Evolutionary conservation across 768 basidiomycete genomes (phyloP).

Genomic region (Lactarius sp.): DNA sequence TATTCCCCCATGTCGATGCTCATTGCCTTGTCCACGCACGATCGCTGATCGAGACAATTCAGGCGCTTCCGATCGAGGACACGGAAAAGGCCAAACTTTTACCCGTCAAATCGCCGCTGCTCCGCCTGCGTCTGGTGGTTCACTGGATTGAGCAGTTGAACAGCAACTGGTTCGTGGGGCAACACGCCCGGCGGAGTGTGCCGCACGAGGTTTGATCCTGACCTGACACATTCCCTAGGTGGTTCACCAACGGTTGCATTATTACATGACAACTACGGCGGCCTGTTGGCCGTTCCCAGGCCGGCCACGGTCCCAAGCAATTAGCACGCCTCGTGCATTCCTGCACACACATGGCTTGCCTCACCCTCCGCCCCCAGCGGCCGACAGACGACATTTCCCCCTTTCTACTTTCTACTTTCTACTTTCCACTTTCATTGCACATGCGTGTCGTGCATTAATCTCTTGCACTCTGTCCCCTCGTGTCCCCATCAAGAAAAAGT

Average conservation of each 20-base stretch:
- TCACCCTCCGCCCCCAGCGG: not conserved
- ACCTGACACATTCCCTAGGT: constrained; percentile 42
- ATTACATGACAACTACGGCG: constrained; percentile 37
- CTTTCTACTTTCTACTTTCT: not conserved
- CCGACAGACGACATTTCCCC: not conserved
- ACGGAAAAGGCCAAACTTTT: constrained; percentile 83
- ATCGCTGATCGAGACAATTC: constrained; percentile 8
- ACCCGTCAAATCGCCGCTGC: constrained; percentile 69
- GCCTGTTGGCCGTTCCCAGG: not conserved
- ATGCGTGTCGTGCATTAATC: not conserved
- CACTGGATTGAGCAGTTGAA: constrained; percentile 89
- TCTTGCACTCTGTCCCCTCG: not conserved
- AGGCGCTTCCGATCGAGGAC: constrained; percentile 85
- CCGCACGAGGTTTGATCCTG: not conserved
- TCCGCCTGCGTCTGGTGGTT: constrained; percentile 79
- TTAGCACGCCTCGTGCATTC: not conserved
- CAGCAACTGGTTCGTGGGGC: constrained; percentile 45
- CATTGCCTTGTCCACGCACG: not conserved
- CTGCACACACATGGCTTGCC: not conserved
- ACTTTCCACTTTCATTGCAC: not conserved
- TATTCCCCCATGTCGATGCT: constrained; percentile 11
- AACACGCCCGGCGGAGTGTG: constrained; percentile 2
- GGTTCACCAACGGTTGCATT: constrained; percentile 69
- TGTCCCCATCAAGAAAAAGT: not conserved
- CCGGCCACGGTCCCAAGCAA: not conserved